Percentiles rank a stretch among this genome's conserved stretches.
Evolutionary conservation across 2,329 filamentous ascomycete species (phyloP).

Genomic region (Pseudogymnoascus sp.): DNA sequence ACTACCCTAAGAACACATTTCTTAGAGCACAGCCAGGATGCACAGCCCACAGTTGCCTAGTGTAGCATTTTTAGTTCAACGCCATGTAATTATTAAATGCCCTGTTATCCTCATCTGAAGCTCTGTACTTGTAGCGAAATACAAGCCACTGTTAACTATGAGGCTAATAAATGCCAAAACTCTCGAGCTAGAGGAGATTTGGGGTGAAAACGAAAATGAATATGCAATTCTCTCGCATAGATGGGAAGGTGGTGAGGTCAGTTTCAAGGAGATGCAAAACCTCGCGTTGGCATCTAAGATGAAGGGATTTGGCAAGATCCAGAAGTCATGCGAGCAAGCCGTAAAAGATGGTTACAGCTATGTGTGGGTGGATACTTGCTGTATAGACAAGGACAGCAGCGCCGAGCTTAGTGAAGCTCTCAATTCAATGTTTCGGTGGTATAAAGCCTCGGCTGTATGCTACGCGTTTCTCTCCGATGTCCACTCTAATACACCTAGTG

Average conservation of each 20-base stretch:
- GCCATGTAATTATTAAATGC: no score
- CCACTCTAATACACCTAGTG: not conserved
- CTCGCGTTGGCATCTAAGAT: constrained; percentile 13
- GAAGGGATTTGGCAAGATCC: constrained; percentile 12
- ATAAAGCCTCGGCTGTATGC: constrained; percentile 15
- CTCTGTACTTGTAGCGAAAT: not conserved
- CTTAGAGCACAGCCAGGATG: no score
- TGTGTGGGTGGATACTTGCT: constrained; percentile 14
- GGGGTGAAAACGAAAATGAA: not conserved
- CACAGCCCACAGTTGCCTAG: no score
- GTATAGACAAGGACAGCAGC: constrained; percentile 15
- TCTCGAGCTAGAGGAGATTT: not conserved
- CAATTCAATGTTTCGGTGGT: constrained; percentile 22
- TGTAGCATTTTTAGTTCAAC: no score
- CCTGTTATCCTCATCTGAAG: not conserved
- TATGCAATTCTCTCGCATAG: constrained; percentile 15
- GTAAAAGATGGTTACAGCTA: not conserved
- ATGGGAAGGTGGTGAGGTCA: constrained; percentile 12
- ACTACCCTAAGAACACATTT: no score
- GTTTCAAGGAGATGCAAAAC: constrained; percentile 10
- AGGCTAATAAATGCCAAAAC: not conserved
- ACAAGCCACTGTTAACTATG: not conserved
- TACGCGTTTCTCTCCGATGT: constrained; percentile 18
- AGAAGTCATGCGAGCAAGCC: constrained; percentile 10
- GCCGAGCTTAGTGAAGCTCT: constrained; percentile 17